Evolutionary conservation across 306 rosid species (phyloP).

Genomic region (Cicer yamashitae): DNA sequence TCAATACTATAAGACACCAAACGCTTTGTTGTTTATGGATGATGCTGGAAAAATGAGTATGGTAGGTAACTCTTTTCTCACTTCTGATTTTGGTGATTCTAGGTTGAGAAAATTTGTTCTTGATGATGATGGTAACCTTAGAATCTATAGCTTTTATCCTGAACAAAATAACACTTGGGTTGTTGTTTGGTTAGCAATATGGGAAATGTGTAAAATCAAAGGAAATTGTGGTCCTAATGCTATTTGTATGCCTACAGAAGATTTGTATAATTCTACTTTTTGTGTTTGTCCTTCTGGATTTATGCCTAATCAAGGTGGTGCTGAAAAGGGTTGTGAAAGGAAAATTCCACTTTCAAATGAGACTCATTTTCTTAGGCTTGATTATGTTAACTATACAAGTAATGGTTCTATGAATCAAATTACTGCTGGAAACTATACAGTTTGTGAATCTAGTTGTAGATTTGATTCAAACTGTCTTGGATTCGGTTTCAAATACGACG

Average conservation of each 20-base stretch:
- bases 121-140: slow-evolving; percentile 74
- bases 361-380: slow-evolving; percentile 59
- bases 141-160: slow-evolving; percentile 61
- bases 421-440: slow-evolving; percentile 41
- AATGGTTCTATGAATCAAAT: background rate
- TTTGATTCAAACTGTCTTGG: slow-evolving; percentile 52
- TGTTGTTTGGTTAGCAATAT: slow-evolving; percentile 61
- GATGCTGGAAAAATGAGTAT: slow-evolving; percentile 50
- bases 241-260: slow-evolving; percentile 59
- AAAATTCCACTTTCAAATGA: slow-evolving; percentile 40
- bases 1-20: slow-evolving; percentile 36
- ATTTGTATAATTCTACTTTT: slow-evolving; percentile 34
- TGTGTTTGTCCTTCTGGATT: slow-evolving; percentile 84
- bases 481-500: slow-evolving; percentile 69
- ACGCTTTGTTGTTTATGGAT: slow-evolving; percentile 40
- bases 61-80: slow-evolving; percentile 39
- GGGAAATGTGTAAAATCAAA: slow-evolving; percentile 57
- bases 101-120: slow-evolving; percentile 59
- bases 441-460: slow-evolving; percentile 59
- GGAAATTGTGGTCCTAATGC: slow-evolving; percentile 71
- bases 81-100: slow-evolving; percentile 60
- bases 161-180: slow-evolving; percentile 48
- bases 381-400: slow-evolving; percentile 72
- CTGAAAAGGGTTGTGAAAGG: slow-evolving; percentile 56
- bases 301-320: slow-evolving; percentile 1